Evolutionary conservation across 305 asterid genomes (phyloP).

Genomic region (Fraxinus latifolia): DNA sequence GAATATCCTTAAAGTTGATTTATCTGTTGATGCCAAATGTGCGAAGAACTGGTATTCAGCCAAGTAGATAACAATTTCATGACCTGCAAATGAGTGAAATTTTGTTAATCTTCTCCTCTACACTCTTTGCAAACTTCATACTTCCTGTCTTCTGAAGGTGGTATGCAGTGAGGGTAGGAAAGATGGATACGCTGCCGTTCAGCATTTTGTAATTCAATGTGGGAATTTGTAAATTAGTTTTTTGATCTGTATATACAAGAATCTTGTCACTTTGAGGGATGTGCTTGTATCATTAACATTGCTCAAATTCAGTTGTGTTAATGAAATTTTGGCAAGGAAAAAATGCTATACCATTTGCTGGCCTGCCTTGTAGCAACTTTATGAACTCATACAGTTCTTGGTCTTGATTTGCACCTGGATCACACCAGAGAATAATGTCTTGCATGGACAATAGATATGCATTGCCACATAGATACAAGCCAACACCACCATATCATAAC

Average conservation of each 20-base stretch:
- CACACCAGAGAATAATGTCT: neutral
- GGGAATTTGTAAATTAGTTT: neutral
- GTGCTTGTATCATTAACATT: neutral
- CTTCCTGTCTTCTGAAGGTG: neutral
- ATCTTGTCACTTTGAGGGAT: neutral
- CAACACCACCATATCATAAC: neutral
- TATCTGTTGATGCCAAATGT: slow-evolving; percentile 92
- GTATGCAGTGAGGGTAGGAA: neutral
- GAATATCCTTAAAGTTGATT: slow-evolving; percentile 74
- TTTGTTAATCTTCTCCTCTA: neutral
- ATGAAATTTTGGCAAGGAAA: neutral
- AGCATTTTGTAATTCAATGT: neutral
- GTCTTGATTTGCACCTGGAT: neutral
- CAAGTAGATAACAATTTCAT: slow-evolving; percentile 45
- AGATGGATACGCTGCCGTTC: neutral
- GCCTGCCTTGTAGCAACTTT: neutral
- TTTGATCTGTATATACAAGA: neutral
- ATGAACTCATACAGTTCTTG: neutral
- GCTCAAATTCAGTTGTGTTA: neutral
- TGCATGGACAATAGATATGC: neutral
- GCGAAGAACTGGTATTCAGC: slow-evolving; percentile 95
- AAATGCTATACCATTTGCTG: neutral
- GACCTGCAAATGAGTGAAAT: neutral
- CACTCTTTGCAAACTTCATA: slow-evolving; percentile 4
- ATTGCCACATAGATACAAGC: neutral